phyloP scores from a whole-genome alignment of 208 protist species.

The Herpetomonas samuelpessoai region DNA sequence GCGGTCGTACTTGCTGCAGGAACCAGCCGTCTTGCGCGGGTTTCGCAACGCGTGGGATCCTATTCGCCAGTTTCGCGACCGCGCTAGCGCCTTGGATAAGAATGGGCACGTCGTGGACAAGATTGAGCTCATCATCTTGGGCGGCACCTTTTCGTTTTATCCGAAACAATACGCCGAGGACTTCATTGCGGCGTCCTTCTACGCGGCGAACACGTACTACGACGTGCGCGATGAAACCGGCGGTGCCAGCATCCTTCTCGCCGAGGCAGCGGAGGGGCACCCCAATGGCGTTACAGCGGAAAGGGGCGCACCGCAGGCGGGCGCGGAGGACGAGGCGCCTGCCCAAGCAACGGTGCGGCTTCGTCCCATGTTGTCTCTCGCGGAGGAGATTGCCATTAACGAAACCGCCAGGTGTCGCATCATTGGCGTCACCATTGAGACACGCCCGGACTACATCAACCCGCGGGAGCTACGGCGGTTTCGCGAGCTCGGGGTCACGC shows the following conservation, averaged over 20 bases:
- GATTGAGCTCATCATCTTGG: slow-evolving; percentile 99
- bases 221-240: slow-evolving; percentile 18
- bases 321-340: not conserved
- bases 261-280: not conserved
- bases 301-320: not conserved
- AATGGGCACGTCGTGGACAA: slow-evolving; percentile 95
- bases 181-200: slow-evolving; percentile 89
- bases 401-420: slow-evolving; percentile 95
- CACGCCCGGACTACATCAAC: slow-evolving; percentile 98
- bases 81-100: slow-evolving; percentile 84
- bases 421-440: slow-evolving; percentile 99
- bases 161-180: slow-evolving; percentile 93
- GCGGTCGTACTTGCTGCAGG: slow-evolving; percentile 89
- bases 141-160: slow-evolving; percentile 99
- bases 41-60: slow-evolving; percentile 91
- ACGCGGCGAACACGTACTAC: slow-evolving; percentile 91
- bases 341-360: slow-evolving; percentile 18
- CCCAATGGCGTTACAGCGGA: too few relatives aligned
- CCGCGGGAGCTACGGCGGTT: slow-evolving; percentile 89
- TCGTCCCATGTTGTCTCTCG: slow-evolving; percentile 53
- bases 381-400: slow-evolving; percentile 87
- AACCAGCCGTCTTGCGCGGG: slow-evolving; percentile 89
- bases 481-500: slow-evolving; percentile 92
- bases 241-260: not conserved
- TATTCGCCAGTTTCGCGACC: slow-evolving; percentile 90